Base-by-base conservation (phyloP, 768 basidiomycete species). In the Lactifluus echinatus region DNA sequence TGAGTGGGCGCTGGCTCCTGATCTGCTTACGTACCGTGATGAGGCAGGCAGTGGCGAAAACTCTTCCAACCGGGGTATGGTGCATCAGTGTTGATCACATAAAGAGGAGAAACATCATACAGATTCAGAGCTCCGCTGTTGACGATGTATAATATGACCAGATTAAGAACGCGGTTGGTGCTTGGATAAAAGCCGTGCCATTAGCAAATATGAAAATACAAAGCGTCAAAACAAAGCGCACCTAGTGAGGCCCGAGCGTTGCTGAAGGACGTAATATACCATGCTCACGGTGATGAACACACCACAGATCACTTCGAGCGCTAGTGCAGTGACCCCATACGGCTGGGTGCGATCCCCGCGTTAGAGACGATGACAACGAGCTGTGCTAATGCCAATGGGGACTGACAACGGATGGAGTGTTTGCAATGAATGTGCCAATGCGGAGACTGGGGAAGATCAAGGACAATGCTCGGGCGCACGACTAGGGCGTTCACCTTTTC, bases 61-160 rank as follows among this genome's bases (percentile, higher is more conserved):
- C 19, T 28, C 54, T 55, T 33, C 7, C 34, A 26, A 5, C 29
- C 44, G 46, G 23, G n/a, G 19, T 19, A 6, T 11, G 36, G n/a
- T n/a, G 7, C 26, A 15, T 54, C 17, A 54, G 45, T 10, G 21
- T 28, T 36, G 14, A 37, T 29, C 19, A 44, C 2, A 50, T 44
- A 12, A 19, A 24, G 21, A 23, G n/a, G 12, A 4, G 7, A 36
- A 45, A 8, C 23, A 31, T 4, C 49, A 15, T 45, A 56, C 55
- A 56, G 34, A 37, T 56, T 56, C 40, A 56, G 21, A 7, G 49
- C 48, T 23, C 55, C 55, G 24, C 55, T 56, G 49, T 56, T 56
- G 24, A 56, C 5, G 15, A 56, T 37, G 24, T 56, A 56, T 36
- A 56, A 19, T 36, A 36, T 23, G 8, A 56, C 48, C 23, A 56